Conservation (phyloP, 345 rosid species). For the Jatropha curcas region DNA sequence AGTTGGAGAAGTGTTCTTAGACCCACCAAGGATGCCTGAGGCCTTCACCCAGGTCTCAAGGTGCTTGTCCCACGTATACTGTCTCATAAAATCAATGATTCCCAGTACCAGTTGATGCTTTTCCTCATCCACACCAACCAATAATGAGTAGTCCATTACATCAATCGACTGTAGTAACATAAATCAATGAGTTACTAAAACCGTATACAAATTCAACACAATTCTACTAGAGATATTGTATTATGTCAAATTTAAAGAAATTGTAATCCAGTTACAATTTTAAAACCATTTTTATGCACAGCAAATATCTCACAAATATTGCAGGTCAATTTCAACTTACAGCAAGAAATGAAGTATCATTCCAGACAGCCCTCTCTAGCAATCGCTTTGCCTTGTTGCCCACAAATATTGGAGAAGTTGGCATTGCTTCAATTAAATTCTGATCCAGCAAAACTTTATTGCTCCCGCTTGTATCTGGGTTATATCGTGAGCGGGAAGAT, state of each 20-base stretch:
- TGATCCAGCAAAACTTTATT: slow-evolving; percentile 91
- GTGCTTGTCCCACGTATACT: slow-evolving; percentile 37
- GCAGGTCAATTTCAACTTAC: slow-evolving; percentile 46
- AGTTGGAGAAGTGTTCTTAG: slow-evolving; percentile 27
- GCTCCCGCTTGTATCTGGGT: slow-evolving; percentile 80
- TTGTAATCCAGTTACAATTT: too few species aligned
- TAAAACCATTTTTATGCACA: not conserved
- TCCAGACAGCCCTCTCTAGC: slow-evolving; percentile 96
- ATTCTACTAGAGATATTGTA: not conserved
- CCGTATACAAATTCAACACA: not conserved
- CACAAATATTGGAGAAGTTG: slow-evolving; percentile 86
- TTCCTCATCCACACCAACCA: slow-evolving; percentile 32
- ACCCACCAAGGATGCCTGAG: slow-evolving; percentile 29
- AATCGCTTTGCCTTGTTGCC: slow-evolving; percentile 85
- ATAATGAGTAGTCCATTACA: slow-evolving; percentile 32
- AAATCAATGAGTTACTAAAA: not conserved
- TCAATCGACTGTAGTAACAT: slow-evolving; percentile 18
- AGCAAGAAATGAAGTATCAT: slow-evolving; percentile 89
- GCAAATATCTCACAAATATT: not conserved
- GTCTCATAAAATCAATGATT: slow-evolving; percentile 35
- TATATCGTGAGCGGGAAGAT: slow-evolving; percentile 84
- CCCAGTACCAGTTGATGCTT: slow-evolving; percentile 29
- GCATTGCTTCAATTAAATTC: slow-evolving; percentile 94
- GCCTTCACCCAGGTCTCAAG: slow-evolving; percentile 36
- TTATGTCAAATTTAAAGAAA: too few species aligned